Conservation (phyloP, 148 eudicot genomes). For the Rhododendron vialii region DNA sequence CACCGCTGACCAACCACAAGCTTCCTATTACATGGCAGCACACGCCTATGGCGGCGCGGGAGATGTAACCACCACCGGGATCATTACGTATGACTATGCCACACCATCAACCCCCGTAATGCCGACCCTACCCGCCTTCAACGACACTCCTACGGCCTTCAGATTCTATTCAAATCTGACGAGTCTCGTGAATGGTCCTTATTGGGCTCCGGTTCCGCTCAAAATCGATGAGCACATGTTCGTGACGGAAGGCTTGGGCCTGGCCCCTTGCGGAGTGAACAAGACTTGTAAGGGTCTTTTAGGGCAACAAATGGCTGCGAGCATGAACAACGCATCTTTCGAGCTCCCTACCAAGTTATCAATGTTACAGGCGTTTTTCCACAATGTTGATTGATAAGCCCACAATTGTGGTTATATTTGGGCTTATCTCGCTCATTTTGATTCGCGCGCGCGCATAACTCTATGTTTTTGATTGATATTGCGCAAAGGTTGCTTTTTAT, state of each 20-base stretch:
- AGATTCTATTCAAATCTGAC: conserved; percentile 51
- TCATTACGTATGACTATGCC: conserved; percentile 29
- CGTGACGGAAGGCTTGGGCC: conserved; percentile 51
- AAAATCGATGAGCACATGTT: conserved; percentile 54
- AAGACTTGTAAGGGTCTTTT: conserved; percentile 39
- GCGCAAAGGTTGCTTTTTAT: too few relatives aligned
- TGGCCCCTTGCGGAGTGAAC: conserved; percentile 40
- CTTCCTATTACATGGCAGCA: conserved; percentile 64
- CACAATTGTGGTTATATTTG: too few relatives aligned
- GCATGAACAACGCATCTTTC: conserved; percentile 59
- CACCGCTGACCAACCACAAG: conserved; percentile 35
- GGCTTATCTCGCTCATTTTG: too few relatives aligned
- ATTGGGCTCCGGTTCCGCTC: conserved; percentile 39
- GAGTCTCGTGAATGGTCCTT: conserved; percentile 33
- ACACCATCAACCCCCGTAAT: conserved; percentile 19
- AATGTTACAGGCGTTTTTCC: conserved; percentile 42
- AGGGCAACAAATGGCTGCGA: conserved; percentile 37
- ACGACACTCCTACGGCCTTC: conserved; percentile 58
- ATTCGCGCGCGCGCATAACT: too few relatives aligned
- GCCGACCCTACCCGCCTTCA: conserved; percentile 53
- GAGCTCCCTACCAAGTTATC: conserved; percentile 35
- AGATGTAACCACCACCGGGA: conserved; percentile 49
- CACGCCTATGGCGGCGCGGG: conserved; percentile 33
- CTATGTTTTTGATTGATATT: too few relatives aligned
- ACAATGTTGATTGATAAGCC: not conserved